Conservation (phyloP, 1,139 yeast species). For the Sugiyamaella castrensis region DNA sequence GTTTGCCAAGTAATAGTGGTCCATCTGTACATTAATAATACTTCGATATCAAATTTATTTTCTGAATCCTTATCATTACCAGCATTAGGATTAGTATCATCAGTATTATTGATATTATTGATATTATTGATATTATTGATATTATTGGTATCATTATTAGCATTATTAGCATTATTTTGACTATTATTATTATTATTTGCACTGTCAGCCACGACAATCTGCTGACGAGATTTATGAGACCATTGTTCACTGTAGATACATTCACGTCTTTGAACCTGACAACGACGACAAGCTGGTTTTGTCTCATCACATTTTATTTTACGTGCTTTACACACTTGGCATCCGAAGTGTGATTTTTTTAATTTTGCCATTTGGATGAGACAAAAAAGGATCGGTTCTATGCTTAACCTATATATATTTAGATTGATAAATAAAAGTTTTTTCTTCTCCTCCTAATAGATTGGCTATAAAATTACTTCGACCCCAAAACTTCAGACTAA, state of each 20-base stretch:
- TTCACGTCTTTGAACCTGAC: conserved; percentile 11
- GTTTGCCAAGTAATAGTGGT: conserved; percentile 11
- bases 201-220: too few species aligned
- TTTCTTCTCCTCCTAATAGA: too few species aligned
- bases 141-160: too few species aligned
- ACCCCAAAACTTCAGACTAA: too few species aligned
- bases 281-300: conserved; percentile 16
- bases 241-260: conserved; percentile 16
- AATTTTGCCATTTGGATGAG: conserved; percentile 4
- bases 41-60: conserved; percentile 2
- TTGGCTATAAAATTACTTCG: too few species aligned
- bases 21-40: conserved; percentile 17
- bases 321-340: conserved; percentile 17
- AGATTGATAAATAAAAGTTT: too few species aligned
- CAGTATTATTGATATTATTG: too few species aligned
- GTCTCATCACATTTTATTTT: conserved; percentile 21
- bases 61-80: neutral
- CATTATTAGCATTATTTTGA: too few species aligned
- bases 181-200: too few species aligned
- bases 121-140: too few species aligned
- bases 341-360: conserved; percentile 19
- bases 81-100: too few species aligned
- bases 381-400: neutral
- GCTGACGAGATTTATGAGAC: conserved; percentile 6
- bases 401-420: too few species aligned